These are phyloP conservation scores for Eutrema salsugineum DNA, from an alignment of 441 rosid genomes.

Conservation along the genomic window DNA sequence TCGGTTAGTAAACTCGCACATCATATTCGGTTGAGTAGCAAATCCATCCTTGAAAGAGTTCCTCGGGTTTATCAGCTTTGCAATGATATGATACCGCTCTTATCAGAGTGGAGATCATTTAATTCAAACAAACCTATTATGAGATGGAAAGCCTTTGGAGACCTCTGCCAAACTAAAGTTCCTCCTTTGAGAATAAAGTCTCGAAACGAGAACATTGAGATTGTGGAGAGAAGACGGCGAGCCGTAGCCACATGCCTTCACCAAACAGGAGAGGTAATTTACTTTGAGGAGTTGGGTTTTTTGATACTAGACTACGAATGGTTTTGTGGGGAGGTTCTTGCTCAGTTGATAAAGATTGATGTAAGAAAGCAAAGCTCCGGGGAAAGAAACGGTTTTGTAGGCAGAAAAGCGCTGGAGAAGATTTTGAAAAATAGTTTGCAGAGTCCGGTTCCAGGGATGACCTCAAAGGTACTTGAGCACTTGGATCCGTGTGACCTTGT, in stretches of 20 bases:
- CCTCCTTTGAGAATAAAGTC: slow-evolving; percentile 75
- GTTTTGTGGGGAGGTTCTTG: slow-evolving; percentile 83
- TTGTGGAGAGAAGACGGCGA: slow-evolving; percentile 66
- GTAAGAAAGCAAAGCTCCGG: slow-evolving; percentile 51
- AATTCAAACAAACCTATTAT: slow-evolving; percentile 74
- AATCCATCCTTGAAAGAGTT: slow-evolving; percentile 72
- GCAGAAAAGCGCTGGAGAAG: slow-evolving; percentile 75
- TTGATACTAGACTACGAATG: slow-evolving; percentile 82
- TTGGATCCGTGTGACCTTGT: slow-evolving; percentile 66
- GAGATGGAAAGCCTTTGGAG: slow-evolving; percentile 87
- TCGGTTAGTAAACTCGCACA: slow-evolving; percentile 75
- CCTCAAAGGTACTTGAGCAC: slow-evolving; percentile 78
- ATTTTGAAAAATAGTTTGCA: slow-evolving; percentile 69
- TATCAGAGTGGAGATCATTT: slow-evolving; percentile 87
- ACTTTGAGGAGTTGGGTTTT: slow-evolving; percentile 69
- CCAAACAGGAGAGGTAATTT: slow-evolving; percentile 79
- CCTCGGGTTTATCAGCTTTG: slow-evolving; percentile 90
- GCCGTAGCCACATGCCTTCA: slow-evolving; percentile 88
- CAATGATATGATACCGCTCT: slow-evolving; percentile 66
- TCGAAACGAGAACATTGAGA: slow-evolving; percentile 59
- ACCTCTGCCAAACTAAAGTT: slow-evolving; percentile 84
- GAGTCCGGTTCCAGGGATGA: slow-evolving; percentile 85
- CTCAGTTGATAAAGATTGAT: slow-evolving; percentile 73
- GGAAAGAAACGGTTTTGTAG: slow-evolving; percentile 66
- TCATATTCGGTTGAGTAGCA: slow-evolving; percentile 71